phyloP scores from a whole-genome alignment of 306 rosid species.

The Vachellia collinsii region DNA sequence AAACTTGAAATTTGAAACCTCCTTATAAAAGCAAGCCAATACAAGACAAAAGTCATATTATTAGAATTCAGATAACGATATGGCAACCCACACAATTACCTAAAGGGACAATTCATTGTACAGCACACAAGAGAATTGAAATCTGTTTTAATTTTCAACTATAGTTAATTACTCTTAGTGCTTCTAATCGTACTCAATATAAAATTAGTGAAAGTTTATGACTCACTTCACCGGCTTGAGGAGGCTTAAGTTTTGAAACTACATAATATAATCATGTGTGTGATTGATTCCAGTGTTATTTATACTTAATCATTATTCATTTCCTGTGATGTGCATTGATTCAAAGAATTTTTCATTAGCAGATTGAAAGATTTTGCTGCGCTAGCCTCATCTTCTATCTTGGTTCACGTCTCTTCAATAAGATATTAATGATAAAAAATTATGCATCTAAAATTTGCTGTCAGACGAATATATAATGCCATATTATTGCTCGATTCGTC shows the following conservation, averaged over 20 bases:
- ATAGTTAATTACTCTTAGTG: neutral
- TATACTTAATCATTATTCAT: neutral
- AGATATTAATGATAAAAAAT: neutral
- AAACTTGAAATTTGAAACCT: slow-evolving; percentile 23
- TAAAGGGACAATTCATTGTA: slow-evolving; percentile 6
- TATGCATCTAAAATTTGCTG: neutral
- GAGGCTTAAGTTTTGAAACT: neutral
- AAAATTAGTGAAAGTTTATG: neutral
- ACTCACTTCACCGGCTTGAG: neutral
- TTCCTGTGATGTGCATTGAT: neutral
- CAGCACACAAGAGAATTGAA: slow-evolving; percentile 11
- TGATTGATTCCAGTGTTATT: neutral
- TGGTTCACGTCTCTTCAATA: slow-evolving; percentile 5
- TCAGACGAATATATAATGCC: too few species aligned
- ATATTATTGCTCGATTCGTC: neutral
- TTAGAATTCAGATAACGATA: slow-evolving; percentile 32
- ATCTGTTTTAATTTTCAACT: neutral
- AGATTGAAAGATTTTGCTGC: neutral
- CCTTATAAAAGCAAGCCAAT: slow-evolving; percentile 36
- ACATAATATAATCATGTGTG: neutral
- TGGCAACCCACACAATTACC: slow-evolving; percentile 24
- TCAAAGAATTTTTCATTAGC: neutral
- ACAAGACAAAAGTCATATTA: slow-evolving; percentile 33
- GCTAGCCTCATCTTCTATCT: neutral
- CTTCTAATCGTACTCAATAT: neutral